Evolutionary conservation across 345 rosid species (phyloP).

Genomic region (Citrus medica): DNA sequence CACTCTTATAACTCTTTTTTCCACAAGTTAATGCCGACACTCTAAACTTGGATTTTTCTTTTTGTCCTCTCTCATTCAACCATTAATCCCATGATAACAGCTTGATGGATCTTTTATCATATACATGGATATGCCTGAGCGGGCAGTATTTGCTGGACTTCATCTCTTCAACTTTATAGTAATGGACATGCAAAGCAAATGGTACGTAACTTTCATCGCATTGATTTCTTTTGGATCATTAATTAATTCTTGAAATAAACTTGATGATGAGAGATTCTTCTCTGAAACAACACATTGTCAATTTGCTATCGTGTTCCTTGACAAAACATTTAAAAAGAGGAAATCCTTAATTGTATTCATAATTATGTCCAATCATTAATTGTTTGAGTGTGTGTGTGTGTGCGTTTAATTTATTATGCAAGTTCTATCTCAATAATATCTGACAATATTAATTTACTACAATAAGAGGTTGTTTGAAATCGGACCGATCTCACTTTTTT

Average conservation of each 20-base stretch:
- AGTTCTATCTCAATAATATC: no score
- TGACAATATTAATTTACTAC: no score
- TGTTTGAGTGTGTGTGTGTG: no score
- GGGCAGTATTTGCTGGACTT: slow-evolving; percentile 1
- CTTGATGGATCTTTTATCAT: background rate
- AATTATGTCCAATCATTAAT: background rate
- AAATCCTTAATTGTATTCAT: background rate
- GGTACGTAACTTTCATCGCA: background rate
- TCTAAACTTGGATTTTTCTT: background rate
- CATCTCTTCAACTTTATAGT: background rate
- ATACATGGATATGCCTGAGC: no score
- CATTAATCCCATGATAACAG: background rate
- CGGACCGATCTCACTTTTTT: no score
- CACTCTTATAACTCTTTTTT: no score
- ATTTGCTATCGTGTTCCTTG: background rate
- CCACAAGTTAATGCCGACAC: no score
- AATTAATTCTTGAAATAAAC: background rate
- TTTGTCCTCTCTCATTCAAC: background rate
- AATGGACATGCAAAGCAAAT: background rate
- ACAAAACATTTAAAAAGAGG: background rate
- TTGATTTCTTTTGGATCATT: background rate
- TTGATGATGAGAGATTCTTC: background rate
- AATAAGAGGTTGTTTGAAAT: no score
- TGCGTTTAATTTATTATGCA: background rate
- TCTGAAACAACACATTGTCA: no score